Base-by-base conservation (phyloP, 2,329 filamentous ascomycete genomes). In the Herpomyces periplanetae region DNA sequence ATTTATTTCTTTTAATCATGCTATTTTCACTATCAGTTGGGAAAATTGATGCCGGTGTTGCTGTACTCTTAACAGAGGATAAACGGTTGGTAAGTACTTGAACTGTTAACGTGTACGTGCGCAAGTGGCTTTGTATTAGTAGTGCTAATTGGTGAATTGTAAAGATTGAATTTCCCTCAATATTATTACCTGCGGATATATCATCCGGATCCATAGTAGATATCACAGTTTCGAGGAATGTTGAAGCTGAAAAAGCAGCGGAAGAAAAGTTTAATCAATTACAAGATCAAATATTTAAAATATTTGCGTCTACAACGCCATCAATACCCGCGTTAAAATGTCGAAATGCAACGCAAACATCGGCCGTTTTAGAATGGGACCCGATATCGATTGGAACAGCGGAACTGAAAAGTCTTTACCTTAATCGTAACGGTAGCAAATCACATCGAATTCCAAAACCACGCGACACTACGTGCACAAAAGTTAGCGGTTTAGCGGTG, bases 1-100 rank as follows among this genome's bases (percentile, higher is more conserved):
- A n/a, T n/a, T n/a, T n/a, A n/a, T n/a, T n/a, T n/a, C n/a, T n/a
- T n/a, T n/a, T n/a, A n/a, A 50, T 37, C 19, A 91, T 96, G 80
- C 52, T 91, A 34, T 68, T 96, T 42, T 91, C 80, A 28, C 52
- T 96, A 36, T 91, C 75, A 19, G 80, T 96, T 41, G 80, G 80
- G 48, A 96, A 96, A 47, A 80, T 96, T 42, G 80, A 96, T 42
- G 80, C 80, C 33, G 80, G 80, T 42, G 75, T 96, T 36, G 85
- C 80, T 19, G 80, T 96, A 25, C 60, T 96, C 21, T 47, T 96
- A 34, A 96, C 80, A 18, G 65, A 85, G 36, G 80, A 96, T 41
- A 91, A 91, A 43, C 62, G 80, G 36, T 51, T 96, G 32, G 75
- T 88, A 55, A 34, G 60, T 40, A 24, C 21, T 19, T 22, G 20